Evolutionary conservation across 495 filamentous ascomycete species (phyloP), one percentile per base, ranked within the genome.

Genomic region (Penicillium steckii): DNA sequence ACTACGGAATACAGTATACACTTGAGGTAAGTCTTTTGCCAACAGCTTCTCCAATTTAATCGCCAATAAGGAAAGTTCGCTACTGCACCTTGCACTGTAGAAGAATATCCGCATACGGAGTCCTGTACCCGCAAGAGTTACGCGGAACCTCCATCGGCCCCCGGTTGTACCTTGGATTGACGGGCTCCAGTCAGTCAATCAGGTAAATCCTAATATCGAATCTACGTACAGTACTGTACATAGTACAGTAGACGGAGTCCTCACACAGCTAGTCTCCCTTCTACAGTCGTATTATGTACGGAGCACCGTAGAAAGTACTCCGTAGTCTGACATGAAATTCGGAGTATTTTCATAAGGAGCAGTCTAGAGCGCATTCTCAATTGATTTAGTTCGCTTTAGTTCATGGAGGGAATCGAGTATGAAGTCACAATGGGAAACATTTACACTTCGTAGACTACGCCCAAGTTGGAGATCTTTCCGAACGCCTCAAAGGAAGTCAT

Each of bases 201-300:
- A 53, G 35, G 53, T 27, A 48, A 60, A 56, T 60, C 48, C 55
- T 52, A 57, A 56, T 58, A 44, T 41, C 45, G 38, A 24, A 33
- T 15, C 26, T 10, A 27, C 5, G 10, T 10, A 5, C 26, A 4
- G 10, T 27, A 27, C 26, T 27, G 26, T 27, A 27, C 26, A 27
- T 10, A 5, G 26, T 27, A 27, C n/a, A n/a, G n/a, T n/a, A n/a
- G n/a, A n/a, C n/a, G n/a, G n/a, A n/a, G n/a, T n/a, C n/a, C n/a
- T n/a, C n/a, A n/a, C n/a, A n/a, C n/a, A n/a, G n/a, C n/a, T n/a
- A n/a, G n/a, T n/a, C n/a, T n/a, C n/a, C n/a, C n/a, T 27, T 5
- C 26, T 27, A 27, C 10, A 27, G 26, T 10, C 26, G 26, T 5
- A 27, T 32, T 32, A 3, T 32, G n/a, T 32, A 32, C 29, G 29